A percentile compares a stretch with the other conserved stretches of the same genome.
These are phyloP conservation scores for Clitocybe nebularis DNA, from an alignment of 1,284 basidiomycete genomes.

Conservation along the genomic window DNA sequence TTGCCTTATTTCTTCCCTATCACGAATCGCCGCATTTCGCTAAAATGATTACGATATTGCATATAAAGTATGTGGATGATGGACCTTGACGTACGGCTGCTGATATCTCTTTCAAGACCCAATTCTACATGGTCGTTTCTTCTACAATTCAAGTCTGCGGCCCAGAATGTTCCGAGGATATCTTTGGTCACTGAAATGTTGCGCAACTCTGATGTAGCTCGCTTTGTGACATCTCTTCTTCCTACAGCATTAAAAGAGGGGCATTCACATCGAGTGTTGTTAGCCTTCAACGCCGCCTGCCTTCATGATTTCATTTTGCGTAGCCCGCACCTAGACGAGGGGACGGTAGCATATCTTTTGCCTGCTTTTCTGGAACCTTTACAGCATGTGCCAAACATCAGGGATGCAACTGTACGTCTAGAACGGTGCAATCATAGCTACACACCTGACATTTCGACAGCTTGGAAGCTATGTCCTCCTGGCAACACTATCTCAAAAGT, in stretches of 20 bases:
- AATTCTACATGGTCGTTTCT: slow-evolving; percentile 64
- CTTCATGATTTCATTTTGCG: slow-evolving; percentile 78
- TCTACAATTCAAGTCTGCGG: slow-evolving; percentile 70
- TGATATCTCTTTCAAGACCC: slow-evolving; percentile 32
- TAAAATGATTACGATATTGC: slow-evolving; percentile 87
- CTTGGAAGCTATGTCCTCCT: slow-evolving; percentile 73
- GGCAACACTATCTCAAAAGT: slow-evolving; percentile 62
- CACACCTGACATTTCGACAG: slow-evolving; percentile 30
- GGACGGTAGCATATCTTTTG: slow-evolving; percentile 55
- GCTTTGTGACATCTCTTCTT: slow-evolving; percentile 65
- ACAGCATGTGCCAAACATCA: slow-evolving; percentile 33
- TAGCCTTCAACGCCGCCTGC: slow-evolving; percentile 83
- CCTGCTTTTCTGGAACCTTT: slow-evolving; percentile 60
- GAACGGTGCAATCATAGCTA: neutral
- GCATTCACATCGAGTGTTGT: slow-evolving; percentile 64
- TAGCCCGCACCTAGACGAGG: slow-evolving; percentile 54
- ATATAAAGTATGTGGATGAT: slow-evolving; percentile 60
- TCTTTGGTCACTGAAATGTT: slow-evolving; percentile 75
- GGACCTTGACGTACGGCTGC: too few species aligned
- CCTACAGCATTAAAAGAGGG: slow-evolving; percentile 55
- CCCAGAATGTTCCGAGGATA: slow-evolving; percentile 65
- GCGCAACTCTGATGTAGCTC: slow-evolving; percentile 67
- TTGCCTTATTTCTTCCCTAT: slow-evolving; percentile 89
- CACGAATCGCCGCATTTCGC: slow-evolving; percentile 94
- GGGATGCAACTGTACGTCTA: slow-evolving; percentile 53